These are phyloP conservation scores for Erigeron canadensis DNA, from an alignment of 129 eudicot species.

Conservation along the genomic window DNA sequence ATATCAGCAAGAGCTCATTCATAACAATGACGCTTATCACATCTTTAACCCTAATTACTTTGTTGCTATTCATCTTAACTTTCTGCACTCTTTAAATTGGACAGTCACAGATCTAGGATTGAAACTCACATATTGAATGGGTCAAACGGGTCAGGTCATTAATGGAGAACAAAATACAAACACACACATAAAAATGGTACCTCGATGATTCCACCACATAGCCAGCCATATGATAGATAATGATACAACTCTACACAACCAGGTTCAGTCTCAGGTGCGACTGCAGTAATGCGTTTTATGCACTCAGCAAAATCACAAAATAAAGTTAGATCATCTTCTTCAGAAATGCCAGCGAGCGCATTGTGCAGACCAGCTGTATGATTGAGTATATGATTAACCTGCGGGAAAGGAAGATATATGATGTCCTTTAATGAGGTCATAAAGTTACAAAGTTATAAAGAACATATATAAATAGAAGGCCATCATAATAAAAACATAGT, in stretches of 20 bases:
- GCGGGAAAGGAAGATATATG: neutral
- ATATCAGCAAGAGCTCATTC: too few species aligned
- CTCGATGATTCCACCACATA: slow-evolving; percentile 89
- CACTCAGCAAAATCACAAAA: slow-evolving; percentile 71
- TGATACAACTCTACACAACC: slow-evolving; percentile 67
- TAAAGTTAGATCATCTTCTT: slow-evolving; percentile 47
- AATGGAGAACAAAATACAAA: too few species aligned
- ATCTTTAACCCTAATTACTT: too few species aligned
- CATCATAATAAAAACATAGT: too few species aligned
- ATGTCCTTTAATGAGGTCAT: neutral
- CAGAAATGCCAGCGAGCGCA: slow-evolving; percentile 52
- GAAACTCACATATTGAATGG: too few species aligned
- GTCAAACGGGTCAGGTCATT: too few species aligned
- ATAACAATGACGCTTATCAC: too few species aligned
- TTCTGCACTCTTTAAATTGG: too few species aligned
- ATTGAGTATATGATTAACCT: slow-evolving; percentile 38
- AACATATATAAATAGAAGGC: too few species aligned
- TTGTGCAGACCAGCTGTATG: slow-evolving; percentile 30
- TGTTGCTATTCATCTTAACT: too few species aligned
- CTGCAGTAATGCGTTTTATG: slow-evolving; percentile 42
- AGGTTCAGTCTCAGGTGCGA: slow-evolving; percentile 65
- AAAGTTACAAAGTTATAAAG: too few species aligned
- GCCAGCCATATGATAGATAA: slow-evolving; percentile 76
- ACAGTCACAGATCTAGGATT: too few species aligned
- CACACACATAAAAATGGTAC: slow-evolving; percentile 25